Base-by-base conservation (phyloP, 2,329 filamentous ascomycete genomes). In the Zopfia rhizophila region DNA sequence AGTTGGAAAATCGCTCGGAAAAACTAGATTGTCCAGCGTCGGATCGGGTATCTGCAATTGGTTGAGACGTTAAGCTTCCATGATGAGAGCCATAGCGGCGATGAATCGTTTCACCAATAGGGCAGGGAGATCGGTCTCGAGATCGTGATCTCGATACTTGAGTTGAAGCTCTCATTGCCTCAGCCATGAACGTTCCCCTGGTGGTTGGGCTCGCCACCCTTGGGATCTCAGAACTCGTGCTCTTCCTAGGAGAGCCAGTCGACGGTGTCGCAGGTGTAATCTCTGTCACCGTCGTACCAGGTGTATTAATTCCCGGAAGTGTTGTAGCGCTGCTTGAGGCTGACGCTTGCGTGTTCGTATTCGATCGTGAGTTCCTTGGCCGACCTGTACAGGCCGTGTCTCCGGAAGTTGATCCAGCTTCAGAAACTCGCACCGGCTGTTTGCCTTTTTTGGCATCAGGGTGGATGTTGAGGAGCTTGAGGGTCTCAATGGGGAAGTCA, bases 401-500 rank as follows among this genome's bases (percentile, higher is more conserved):
- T 11, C 21, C 18, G 17, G 38, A 18, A 18, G 21, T 19, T 16
- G 49, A 44, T 28, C 39, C 50, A 11, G 51, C 45, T 24, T 63
- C 59, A 7, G 35, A 30, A 19, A 39, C 18, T 38, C 54, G 23
- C 28, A 53, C 27, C 44, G 29, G 41, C 55, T 54, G 55, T 52
- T 67, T 61, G 19, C 62, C 59, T 40, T 69, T 65, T 45, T 59
- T 59, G 4, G 56, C 55, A 25, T 74, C 70, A 3, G 72, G 72
- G 31, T 78, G 75, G 12, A 78, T 78, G 23, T 72, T 68, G 33
- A 78, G 63, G 6, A 76, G 69, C 51, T 77, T 78, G 32, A 82
- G 63, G 3, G 84, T 77, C 32, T 83, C 80, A 12, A 78, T 74
- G 0, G 84, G 84, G 31, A 86, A 77, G 61, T 96, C 91, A 1